Percentiles rank a stretch among this genome's conserved stretches.
These are phyloP conservation scores for Xylariaceae sp. DNA, from an alignment of 2,329 filamentous ascomycete genomes.

Conservation along the genomic window DNA sequence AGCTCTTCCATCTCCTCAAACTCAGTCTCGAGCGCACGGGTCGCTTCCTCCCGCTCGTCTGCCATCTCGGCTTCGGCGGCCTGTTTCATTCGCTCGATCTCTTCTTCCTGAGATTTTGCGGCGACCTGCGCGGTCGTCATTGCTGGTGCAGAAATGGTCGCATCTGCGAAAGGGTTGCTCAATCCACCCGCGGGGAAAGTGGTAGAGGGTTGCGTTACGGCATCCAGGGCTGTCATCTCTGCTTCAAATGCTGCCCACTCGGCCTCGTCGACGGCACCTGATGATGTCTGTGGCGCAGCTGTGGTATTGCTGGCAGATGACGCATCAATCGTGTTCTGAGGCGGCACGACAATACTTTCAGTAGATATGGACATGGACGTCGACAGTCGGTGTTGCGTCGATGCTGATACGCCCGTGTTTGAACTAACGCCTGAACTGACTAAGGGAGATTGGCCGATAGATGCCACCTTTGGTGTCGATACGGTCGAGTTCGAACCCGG, in stretches of 20 bases:
- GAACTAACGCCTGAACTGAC: constrained; percentile 24
- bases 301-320: constrained; percentile 1
- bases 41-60: constrained; percentile 71
- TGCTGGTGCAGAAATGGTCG: constrained; percentile 64
- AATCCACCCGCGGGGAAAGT: constrained; percentile 14
- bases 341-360: constrained; percentile 18
- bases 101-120: constrained; percentile 45
- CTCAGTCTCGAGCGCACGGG: constrained; percentile 66
- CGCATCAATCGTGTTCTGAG: background rate
- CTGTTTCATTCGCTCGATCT: constrained; percentile 46
- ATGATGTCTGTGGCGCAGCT: constrained; percentile 3
- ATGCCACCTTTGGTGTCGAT: constrained; percentile 39
- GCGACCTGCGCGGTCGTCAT: constrained; percentile 60
- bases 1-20: constrained; percentile 79
- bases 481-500: constrained; percentile 40
- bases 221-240: constrained; percentile 55
- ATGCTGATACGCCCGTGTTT: constrained; percentile 9
- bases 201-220: constrained; percentile 18
- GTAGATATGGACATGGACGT: constrained; percentile 24
- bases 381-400: constrained; percentile 3
- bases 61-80: constrained; percentile 52
- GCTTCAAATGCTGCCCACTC: constrained; percentile 87
- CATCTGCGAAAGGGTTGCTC: constrained; percentile 37
- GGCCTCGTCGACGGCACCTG: constrained; percentile 56
- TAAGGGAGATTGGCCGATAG: constrained; percentile 37